These are phyloP conservation scores for Ophiostoma sp. DNA, from an alignment of 2,329 filamentous ascomycete genomes.

Conservation along the genomic window DNA sequence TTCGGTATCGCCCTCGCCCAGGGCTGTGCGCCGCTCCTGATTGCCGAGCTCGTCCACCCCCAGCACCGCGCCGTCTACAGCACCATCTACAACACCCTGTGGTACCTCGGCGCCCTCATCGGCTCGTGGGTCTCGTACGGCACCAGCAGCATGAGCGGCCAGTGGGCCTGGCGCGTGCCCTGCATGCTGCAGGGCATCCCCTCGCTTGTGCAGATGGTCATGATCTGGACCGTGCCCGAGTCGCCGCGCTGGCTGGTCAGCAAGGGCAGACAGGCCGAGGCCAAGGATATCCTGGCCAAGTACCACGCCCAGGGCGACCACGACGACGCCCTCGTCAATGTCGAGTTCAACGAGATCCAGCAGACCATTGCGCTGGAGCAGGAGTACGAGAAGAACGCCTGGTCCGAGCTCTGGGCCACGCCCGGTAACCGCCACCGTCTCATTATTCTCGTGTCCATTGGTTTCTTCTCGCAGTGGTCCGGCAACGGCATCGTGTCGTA, in stretches of 20 bases:
- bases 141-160: constrained; percentile 35
- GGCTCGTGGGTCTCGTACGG: constrained; percentile 72
- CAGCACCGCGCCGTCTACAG: constrained; percentile 71
- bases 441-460: constrained; percentile 25
- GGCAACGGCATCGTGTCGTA: constrained; percentile 34
- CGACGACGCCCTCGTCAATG: constrained; percentile 20
- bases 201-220: constrained; percentile 22
- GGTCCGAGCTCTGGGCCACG: constrained; percentile 23
- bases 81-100: constrained; percentile 75
- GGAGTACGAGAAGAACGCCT: constrained; percentile 20
- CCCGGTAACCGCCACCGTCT: constrained; percentile 27
- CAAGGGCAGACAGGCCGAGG: constrained; percentile 35
- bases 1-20: constrained; percentile 49
- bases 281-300: constrained; percentile 34
- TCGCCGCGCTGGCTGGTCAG: constrained; percentile 25
- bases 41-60: constrained; percentile 66
- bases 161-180: constrained; percentile 35
- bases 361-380: constrained; percentile 37
- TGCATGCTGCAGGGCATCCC: constrained; percentile 41
- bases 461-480: constrained; percentile 25
- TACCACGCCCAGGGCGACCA: constrained; percentile 26
- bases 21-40: constrained; percentile 30
- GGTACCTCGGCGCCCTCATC: constrained; percentile 69
- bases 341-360: constrained; percentile 27
- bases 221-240: constrained; percentile 25